Conservation (phyloP, 1,139 yeast genomes). For the Saccharomyces hybrid region DNA sequence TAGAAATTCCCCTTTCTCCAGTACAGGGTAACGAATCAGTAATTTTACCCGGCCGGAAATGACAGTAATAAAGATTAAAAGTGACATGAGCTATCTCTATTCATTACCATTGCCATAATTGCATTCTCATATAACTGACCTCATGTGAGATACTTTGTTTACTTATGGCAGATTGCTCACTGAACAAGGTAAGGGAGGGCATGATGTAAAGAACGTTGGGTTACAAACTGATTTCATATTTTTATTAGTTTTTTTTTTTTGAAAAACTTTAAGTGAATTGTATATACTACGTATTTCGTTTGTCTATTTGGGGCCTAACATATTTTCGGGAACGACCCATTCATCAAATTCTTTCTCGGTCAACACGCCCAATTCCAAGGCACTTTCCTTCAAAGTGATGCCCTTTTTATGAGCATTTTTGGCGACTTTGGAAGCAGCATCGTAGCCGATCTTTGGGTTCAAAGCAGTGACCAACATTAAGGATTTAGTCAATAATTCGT, state of each 20-base stretch:
- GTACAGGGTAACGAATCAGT: not conserved
- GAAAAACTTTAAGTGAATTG: not conserved
- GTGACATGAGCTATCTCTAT: not conserved
- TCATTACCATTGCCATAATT: not conserved
- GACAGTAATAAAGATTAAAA: not conserved
- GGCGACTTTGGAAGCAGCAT: conserved; percentile 93
- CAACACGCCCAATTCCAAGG: conserved; percentile 81
- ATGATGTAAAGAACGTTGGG: not conserved
- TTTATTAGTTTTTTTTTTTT: too few species aligned
- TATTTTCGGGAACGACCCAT: conserved; percentile 96
- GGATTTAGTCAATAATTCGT: conserved; percentile 83
- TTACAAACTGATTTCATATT: not conserved
- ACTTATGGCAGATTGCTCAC: not conserved
- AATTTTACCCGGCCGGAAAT: not conserved
- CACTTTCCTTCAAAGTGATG: conserved; percentile 87
- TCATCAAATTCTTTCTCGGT: conserved; percentile 80
- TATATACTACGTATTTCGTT: not conserved
- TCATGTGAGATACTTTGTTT: not conserved
- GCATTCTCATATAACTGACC: not conserved
- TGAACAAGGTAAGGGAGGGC: not conserved
- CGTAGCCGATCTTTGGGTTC: conserved; percentile 98
- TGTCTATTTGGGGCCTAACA: conserved; percentile 80
- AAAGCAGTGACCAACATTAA: conserved; percentile 97
- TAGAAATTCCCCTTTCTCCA: not conserved
- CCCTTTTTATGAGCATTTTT: conserved; percentile 98